phyloP scores from a whole-genome alignment of 2,329 filamentous ascomycete genomes.

The Coleophoma cylindrospora region DNA sequence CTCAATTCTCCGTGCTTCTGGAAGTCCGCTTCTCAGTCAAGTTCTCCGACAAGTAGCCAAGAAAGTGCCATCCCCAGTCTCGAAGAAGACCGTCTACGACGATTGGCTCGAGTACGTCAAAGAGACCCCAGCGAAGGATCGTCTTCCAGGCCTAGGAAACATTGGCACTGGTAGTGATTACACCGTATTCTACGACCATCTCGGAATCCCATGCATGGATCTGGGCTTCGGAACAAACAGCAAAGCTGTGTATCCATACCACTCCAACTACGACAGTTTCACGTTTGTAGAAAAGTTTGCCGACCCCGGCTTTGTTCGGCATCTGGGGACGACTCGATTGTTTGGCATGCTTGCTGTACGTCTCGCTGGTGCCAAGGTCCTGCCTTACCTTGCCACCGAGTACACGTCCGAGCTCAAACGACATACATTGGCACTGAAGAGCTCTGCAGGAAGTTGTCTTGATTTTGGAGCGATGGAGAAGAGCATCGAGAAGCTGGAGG shows the following conservation, averaged over 20 bases:
- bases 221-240: constrained; percentile 40
- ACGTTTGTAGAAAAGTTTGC: constrained; percentile 76
- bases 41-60: constrained; percentile 53
- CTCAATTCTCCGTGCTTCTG: constrained; percentile 50
- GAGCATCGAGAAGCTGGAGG: neutral
- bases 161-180: constrained; percentile 61
- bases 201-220: constrained; percentile 42
- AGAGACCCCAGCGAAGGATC: constrained; percentile 37
- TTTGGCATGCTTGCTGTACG: constrained; percentile 39
- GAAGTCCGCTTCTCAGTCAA: constrained; percentile 59
- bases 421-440: neutral
- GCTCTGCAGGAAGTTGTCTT: neutral
- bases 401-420: constrained; percentile 6
- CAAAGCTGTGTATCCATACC: constrained; percentile 63
- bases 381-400: constrained; percentile 40
- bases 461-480: neutral
- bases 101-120: constrained; percentile 30
- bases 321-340: constrained; percentile 49
- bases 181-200: constrained; percentile 55
- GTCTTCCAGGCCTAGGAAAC: constrained; percentile 22
- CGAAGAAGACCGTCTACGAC: constrained; percentile 27
- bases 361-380: constrained; percentile 38
- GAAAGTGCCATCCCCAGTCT: constrained; percentile 23
- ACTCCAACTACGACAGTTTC: constrained; percentile 77
- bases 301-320: constrained; percentile 53